Percentiles rank a stretch among this genome's conserved stretches.
These are phyloP conservation scores for Metschnikowia sp. DNA, from an alignment of 805 yeast species.

Conservation along the genomic window DNA sequence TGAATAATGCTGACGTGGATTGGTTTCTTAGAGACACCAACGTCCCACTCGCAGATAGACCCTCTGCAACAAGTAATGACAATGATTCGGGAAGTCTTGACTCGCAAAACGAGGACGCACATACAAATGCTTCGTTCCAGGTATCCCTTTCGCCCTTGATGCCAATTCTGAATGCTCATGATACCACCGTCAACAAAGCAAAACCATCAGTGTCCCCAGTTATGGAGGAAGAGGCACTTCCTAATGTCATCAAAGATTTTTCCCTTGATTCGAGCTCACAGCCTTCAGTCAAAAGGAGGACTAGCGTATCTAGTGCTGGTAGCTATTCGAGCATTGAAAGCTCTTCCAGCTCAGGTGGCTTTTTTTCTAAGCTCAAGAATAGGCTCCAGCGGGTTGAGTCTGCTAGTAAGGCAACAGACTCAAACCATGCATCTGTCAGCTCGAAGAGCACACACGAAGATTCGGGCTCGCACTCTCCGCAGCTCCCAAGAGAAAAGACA, in stretches of 20 bases:
- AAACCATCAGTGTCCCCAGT: conserved; percentile 32
- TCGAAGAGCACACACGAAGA: no score
- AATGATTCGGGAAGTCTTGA: neutral
- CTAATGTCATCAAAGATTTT: conserved; percentile 1
- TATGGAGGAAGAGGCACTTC: conserved; percentile 20
- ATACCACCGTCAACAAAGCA: conserved; percentile 27
- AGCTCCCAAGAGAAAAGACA: no score
- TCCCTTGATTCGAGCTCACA: conserved; percentile 6
- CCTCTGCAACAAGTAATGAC: neutral
- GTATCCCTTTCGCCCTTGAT: conserved; percentile 20
- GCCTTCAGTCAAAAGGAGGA: conserved; percentile 15
- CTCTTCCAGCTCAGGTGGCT: conserved; percentile 19
- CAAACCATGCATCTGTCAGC: neutral
- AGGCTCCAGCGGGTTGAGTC: conserved; percentile 22
- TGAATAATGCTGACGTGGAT: conserved; percentile 44
- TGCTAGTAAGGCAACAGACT: neutral
- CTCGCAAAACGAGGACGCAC: neutral
- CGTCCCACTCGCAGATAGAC: conserved; percentile 2
- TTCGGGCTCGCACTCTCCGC: no score
- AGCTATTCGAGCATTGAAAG: conserved; percentile 16
- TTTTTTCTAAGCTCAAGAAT: conserved; percentile 37
- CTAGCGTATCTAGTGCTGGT: conserved; percentile 19
- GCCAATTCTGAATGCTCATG: conserved; percentile 29
- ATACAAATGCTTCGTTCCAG: neutral
- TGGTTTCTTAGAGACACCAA: conserved; percentile 47